Base-by-base conservation (phyloP, 2,329 filamentous ascomycete species). In the Monilinia laxa region DNA sequence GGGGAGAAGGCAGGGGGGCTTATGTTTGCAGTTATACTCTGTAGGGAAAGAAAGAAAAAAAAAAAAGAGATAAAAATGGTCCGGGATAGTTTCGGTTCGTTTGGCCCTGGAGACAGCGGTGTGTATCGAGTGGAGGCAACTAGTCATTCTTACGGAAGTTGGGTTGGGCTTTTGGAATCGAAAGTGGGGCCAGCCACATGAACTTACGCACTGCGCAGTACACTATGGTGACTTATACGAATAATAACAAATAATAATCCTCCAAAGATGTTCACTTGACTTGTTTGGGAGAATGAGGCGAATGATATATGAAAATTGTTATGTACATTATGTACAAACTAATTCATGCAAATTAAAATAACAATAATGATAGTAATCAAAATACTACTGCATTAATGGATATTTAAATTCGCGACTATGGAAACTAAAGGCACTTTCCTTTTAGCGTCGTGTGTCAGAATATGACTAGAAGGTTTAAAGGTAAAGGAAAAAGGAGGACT, bases 141-240 rank as follows among this genome's bases (percentile, higher is more conserved):
- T 65, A 65, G 40, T 65, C 49, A 51, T 54, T 28, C 35, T 38
- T 42, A 45, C 28, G 57, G 40, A 60, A 23, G 31, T 65, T 65
- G 55, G 63, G 63, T 45, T 49, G 28, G 58, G n/a, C 28, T 31
- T 60, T 62, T 18, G 23, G 58, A 62, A 51, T 51, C 38, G 31
- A 59, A 62, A 65, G 64, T 65, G 64, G 64, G 42, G 35, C 64
- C 5, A 45, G 64, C 55, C 47, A 65, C 64, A 65, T 28, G 49
- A 53, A 57, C 42, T 64, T 45, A 49, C 47, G 55, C 47, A 65
- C 31, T 42, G 14, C 38, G 6, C n/a, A 18, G 59, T 31, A 60
- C 16, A 38, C 31, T 40, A 38, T 42, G 16, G 3, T 42, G 14
- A 42, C 14, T 42, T 42, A 16, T 62, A 62, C 45, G 31, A 25